These are phyloP conservation scores for Penicillium dipodomyicola DNA, from an alignment of 495 filamentous ascomycete species.

Conservation along the genomic window DNA sequence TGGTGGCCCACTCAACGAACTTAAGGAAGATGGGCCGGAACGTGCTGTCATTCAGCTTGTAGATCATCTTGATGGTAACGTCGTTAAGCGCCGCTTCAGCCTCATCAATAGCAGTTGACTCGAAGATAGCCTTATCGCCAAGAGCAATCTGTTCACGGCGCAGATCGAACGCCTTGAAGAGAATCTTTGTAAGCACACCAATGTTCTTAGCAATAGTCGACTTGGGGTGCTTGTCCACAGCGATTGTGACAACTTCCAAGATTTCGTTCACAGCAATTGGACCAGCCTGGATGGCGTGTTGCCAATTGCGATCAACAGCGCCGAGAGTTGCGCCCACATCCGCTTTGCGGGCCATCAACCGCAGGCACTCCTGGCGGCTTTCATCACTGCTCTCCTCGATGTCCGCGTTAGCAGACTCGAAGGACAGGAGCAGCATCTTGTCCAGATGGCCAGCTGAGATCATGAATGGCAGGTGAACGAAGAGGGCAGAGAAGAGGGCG, in stretches of 20 bases:
- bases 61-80: constrained; percentile 79
- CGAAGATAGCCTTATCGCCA: constrained; percentile 38
- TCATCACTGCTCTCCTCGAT: constrained; percentile 55
- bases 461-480: constrained; percentile 82
- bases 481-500: constrained; percentile 71
- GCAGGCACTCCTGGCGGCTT: constrained; percentile 65
- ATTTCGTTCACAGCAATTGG: constrained; percentile 63
- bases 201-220: constrained; percentile 67
- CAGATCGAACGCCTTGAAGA: constrained; percentile 71
- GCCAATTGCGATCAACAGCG: constrained; percentile 69
- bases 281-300: constrained; percentile 56
- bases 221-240: constrained; percentile 76
- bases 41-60: constrained; percentile 93
- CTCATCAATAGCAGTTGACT: constrained; percentile 53
- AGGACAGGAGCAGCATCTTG: constrained; percentile 64
- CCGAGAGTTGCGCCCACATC: constrained; percentile 66
- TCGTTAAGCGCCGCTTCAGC: constrained; percentile 66
- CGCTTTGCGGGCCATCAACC: constrained; percentile 67
- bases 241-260: constrained; percentile 60
- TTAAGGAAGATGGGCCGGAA: constrained; percentile 91
- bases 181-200: constrained; percentile 60
- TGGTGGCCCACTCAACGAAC: constrained; percentile 74
- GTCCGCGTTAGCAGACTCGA: constrained; percentile 60
- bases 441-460: constrained; percentile 70
- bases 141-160: constrained; percentile 52